These are phyloP conservation scores for Diaporthe eres DNA, from an alignment of 2,329 filamentous ascomycete genomes.

Conservation along the genomic window DNA sequence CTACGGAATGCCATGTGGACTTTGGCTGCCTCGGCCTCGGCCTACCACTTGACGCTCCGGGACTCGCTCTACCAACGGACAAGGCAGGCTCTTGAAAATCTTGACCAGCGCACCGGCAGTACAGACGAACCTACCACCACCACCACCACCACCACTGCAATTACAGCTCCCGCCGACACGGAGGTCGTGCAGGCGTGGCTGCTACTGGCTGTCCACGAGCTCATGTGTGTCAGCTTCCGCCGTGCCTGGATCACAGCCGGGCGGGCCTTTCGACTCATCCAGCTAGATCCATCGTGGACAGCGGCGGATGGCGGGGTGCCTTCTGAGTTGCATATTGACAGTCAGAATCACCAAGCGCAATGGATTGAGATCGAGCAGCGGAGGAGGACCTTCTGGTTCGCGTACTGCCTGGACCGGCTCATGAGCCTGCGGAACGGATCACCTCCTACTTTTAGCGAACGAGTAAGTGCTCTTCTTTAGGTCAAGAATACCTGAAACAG, in stretches of 20 bases:
- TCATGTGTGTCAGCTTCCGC: conserved; percentile 44
- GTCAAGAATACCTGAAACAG: no score
- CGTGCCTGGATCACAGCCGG: conserved; percentile 53
- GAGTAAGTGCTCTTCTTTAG: conserved; percentile 17
- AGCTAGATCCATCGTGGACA: conserved; percentile 36
- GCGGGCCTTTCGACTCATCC: conserved; percentile 52
- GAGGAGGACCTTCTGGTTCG: conserved; percentile 48
- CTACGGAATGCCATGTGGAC: conserved; percentile 52
- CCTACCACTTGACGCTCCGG: conserved; percentile 47
- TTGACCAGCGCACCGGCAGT: conserved; percentile 45
- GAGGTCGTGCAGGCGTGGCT: conserved; percentile 48
- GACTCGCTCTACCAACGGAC: conserved; percentile 47
- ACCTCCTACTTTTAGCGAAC: conserved; percentile 46
- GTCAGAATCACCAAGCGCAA: conserved; percentile 30
- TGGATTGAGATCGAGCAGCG: conserved; percentile 44
- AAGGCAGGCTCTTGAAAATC: conserved; percentile 45
- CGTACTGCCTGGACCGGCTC: conserved; percentile 47
- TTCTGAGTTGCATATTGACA: conserved; percentile 42
- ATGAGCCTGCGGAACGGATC: conserved; percentile 44
- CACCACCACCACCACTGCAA: not conserved
- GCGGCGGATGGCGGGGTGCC: conserved; percentile 33
- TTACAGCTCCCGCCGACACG: conserved; percentile 26
- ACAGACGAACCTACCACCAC: conserved; percentile 7
- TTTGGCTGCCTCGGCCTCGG: conserved; percentile 48
- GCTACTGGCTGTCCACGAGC: conserved; percentile 46